Evolutionary conservation across 2,329 filamentous ascomycete species (phyloP).

Genomic region (Eutypa lata): DNA sequence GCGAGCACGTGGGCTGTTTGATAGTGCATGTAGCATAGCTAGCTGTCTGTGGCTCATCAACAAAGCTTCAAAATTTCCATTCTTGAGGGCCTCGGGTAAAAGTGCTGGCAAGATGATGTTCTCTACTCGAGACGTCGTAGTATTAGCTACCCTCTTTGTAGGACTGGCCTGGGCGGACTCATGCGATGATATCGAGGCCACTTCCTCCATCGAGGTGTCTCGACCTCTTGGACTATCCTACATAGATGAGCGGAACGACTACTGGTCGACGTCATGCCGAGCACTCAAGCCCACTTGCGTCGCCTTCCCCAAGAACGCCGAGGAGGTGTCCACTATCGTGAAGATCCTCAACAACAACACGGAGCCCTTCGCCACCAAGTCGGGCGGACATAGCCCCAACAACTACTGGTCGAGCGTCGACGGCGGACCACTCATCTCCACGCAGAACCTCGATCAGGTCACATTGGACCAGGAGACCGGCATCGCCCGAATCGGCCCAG

Average conservation of each 20-base stretch:
- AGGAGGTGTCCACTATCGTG: constrained; percentile 51
- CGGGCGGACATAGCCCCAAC: constrained; percentile 57
- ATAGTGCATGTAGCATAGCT: no score
- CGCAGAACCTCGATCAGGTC: constrained; percentile 40
- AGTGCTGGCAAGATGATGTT: constrained; percentile 9
- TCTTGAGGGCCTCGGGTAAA: no score
- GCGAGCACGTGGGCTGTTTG: no score
- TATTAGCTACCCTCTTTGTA: constrained; percentile 12
- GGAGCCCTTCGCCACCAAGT: constrained; percentile 52
- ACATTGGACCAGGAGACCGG: constrained; percentile 34
- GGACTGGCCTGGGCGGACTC: constrained; percentile 29
- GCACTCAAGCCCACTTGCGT: constrained; percentile 43
- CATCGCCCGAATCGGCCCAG: constrained; percentile 41
- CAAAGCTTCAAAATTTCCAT: no score
- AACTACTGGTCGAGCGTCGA: constrained; percentile 48
- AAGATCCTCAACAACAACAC: constrained; percentile 42
- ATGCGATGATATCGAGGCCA: constrained; percentile 33
- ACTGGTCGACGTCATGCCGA: constrained; percentile 44
- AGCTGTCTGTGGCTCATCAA: no score
- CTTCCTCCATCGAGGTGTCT: constrained; percentile 32
- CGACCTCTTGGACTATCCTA: constrained; percentile 32
- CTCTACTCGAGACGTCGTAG: constrained; percentile 10
- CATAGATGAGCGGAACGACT: constrained; percentile 35
- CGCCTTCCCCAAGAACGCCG: constrained; percentile 44
- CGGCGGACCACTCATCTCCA: constrained; percentile 47